Evolutionary conservation across 2,329 filamentous ascomycete genomes (phyloP).

Genomic region (Tympanopsis confertula): DNA sequence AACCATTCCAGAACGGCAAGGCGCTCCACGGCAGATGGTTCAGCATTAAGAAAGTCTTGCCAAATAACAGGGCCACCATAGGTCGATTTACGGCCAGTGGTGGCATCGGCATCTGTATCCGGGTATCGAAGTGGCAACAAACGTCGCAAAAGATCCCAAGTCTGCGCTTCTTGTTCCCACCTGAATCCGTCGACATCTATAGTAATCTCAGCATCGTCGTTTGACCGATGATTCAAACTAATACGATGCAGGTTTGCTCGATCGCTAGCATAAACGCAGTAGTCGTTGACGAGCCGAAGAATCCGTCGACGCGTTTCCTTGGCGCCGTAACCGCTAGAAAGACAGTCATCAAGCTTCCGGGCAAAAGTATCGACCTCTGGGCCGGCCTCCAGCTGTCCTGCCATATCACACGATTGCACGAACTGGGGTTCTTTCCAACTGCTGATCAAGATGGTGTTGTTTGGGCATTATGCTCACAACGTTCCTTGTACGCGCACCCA

Average conservation of each 20-base stretch:
- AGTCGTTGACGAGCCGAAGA: constrained; percentile 56
- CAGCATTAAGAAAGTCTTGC: constrained; percentile 63
- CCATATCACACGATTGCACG: too few relatives aligned
- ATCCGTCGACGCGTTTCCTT: constrained; percentile 51
- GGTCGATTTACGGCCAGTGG: constrained; percentile 15
- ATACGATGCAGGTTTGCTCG: constrained; percentile 29
- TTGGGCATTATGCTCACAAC: too few relatives aligned
- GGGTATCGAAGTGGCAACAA: constrained; percentile 62
- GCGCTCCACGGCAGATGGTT: constrained; percentile 66
- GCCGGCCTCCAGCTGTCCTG: constrained; percentile 60
- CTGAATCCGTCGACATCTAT: constrained; percentile 35
- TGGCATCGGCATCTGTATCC: constrained; percentile 22
- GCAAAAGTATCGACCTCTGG: constrained; percentile 82
- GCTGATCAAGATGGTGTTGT: too few relatives aligned
- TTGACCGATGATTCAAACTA: constrained; percentile 19
- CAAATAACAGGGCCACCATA: constrained; percentile 29
- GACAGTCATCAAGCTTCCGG: constrained; percentile 67
- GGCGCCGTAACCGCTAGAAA: constrained; percentile 33
- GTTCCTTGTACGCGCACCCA: too few relatives aligned
- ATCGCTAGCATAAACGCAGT: constrained; percentile 42
- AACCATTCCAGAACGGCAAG: constrained; percentile 77
- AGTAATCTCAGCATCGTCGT: constrained; percentile 16
- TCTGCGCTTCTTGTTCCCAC: constrained; percentile 75
- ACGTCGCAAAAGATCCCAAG: constrained; percentile 75
- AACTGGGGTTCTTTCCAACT: too few relatives aligned